Conservation (phyloP, 495 filamentous ascomycete species). For the Penicillium lagena region DNA sequence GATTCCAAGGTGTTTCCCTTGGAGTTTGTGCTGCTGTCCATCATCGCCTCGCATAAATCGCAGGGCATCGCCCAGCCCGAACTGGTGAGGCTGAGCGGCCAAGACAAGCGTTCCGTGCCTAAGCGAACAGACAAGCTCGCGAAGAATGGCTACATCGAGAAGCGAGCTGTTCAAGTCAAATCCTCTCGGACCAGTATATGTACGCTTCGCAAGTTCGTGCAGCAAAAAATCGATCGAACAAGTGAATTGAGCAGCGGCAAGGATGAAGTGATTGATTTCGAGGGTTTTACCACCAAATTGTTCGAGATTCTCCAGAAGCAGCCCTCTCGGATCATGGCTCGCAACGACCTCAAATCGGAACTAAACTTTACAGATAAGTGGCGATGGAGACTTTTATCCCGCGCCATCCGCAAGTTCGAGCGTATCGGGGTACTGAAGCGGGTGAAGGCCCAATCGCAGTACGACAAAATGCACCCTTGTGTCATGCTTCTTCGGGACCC, state of each 20-base stretch:
- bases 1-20: slow-evolving; percentile 55
- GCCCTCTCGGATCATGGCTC: slow-evolving; percentile 36
- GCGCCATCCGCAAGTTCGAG: slow-evolving; percentile 61
- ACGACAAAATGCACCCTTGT: slow-evolving; percentile 45
- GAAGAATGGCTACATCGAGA: slow-evolving; percentile 78
- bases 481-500: slow-evolving; percentile 73
- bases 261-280: slow-evolving; percentile 32
- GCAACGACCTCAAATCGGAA: slow-evolving; percentile 56
- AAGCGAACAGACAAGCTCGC: slow-evolving; percentile 69
- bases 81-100: slow-evolving; percentile 65
- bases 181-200: slow-evolving; percentile 61
- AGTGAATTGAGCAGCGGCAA: neutral
- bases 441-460: slow-evolving; percentile 54
- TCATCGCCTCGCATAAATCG: slow-evolving; percentile 66
- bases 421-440: slow-evolving; percentile 62
- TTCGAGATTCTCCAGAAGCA: slow-evolving; percentile 38
- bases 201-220: slow-evolving; percentile 56
- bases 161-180: slow-evolving; percentile 59
- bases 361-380: slow-evolving; percentile 53
- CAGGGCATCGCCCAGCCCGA: slow-evolving; percentile 75
- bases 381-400: slow-evolving; percentile 62
- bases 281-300: slow-evolving; percentile 34
- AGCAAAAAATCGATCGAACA: slow-evolving; percentile 6
- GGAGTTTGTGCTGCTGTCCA: slow-evolving; percentile 70
- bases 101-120: slow-evolving; percentile 86